phyloP scores from a whole-genome alignment of 2,329 filamentous ascomycete species.

The Talaromyces sp. region DNA sequence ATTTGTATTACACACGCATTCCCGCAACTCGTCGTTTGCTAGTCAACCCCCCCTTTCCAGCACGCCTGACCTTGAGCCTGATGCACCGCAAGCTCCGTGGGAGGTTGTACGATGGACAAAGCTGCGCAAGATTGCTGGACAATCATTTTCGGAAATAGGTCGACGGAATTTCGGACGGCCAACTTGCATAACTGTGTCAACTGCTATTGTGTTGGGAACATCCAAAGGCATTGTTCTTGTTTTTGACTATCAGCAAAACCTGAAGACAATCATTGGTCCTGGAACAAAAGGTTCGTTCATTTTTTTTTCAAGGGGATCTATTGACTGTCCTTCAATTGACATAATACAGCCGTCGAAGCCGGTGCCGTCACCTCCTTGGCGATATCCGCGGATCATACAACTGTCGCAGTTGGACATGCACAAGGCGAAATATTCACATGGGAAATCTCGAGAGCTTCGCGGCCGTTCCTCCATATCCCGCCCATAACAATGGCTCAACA shows the following conservation, averaged over 20 bases:
- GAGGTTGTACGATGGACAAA: slow-evolving; percentile 96
- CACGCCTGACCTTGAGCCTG: slow-evolving; percentile 58
- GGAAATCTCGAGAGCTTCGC: slow-evolving; percentile 77
- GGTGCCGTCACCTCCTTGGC: slow-evolving; percentile 82
- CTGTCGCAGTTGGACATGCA: slow-evolving; percentile 82
- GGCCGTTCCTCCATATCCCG: slow-evolving; percentile 82
- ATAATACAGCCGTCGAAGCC: slow-evolving; percentile 69
- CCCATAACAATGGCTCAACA: slow-evolving; percentile 64
- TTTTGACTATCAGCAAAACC: slow-evolving; percentile 94
- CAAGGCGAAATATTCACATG: slow-evolving; percentile 94
- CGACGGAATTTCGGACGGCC: slow-evolving; percentile 88
- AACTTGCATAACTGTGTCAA: slow-evolving; percentile 83
- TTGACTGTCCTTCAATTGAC: not conserved
- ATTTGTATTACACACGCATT: slow-evolving; percentile 69
- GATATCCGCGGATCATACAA: slow-evolving; percentile 88
- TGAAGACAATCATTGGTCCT: slow-evolving; percentile 89
- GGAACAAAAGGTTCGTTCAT: slow-evolving; percentile 71
- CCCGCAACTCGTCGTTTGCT: slow-evolving; percentile 71
- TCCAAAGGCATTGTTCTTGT: slow-evolving; percentile 90
- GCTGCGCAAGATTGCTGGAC: slow-evolving; percentile 78
- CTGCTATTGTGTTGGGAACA: slow-evolving; percentile 83
- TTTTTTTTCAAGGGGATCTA: not conserved
- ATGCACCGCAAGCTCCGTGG: slow-evolving; percentile 78
- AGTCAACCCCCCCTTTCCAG: slow-evolving; percentile 57
- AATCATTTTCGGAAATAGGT: slow-evolving; percentile 87